phyloP scores from a whole-genome alignment of 2,329 filamentous ascomycete genomes.

The Sarocladiaceae sp. region DNA sequence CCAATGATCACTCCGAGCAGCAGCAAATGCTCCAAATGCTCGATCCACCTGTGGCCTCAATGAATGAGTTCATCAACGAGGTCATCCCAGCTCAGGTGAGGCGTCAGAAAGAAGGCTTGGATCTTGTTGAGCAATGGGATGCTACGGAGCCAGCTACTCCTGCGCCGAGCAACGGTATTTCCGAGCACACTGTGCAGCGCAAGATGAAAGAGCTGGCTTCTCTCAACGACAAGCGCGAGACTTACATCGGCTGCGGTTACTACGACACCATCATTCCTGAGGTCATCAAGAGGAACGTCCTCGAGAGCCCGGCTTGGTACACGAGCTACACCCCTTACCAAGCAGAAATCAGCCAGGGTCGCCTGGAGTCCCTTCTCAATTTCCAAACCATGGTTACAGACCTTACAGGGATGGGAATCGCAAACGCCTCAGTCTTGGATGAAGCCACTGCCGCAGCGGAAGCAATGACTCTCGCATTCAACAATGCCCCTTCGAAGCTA shows the following conservation, averaged over 20 bases:
- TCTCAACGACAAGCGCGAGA: conserved; percentile 44
- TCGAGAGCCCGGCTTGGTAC: conserved; percentile 95
- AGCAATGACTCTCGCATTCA: conserved; percentile 90
- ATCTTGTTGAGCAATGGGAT: conserved; percentile 25
- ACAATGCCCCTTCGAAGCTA: conserved; percentile 59
- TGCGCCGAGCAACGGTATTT: conserved; percentile 19
- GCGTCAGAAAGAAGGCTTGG: conserved; percentile 20
- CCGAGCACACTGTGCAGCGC: conserved; percentile 24
- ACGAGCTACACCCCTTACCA: conserved; percentile 98
- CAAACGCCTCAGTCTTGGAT: conserved; percentile 87
- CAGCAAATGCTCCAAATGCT: conserved; percentile 69
- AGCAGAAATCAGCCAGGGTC: conserved; percentile 93
- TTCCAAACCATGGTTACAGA: conserved; percentile 95
- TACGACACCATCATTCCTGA: conserved; percentile 80
- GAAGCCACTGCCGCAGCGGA: conserved; percentile 91
- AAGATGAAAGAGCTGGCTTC: conserved; percentile 48
- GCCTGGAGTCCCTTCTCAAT: conserved; percentile 87
- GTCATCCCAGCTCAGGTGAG: conserved; percentile 74
- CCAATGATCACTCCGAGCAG: conserved; percentile 56
- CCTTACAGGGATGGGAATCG: conserved; percentile 78
- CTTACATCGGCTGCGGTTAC: conserved; percentile 84
- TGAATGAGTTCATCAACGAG: conserved; percentile 81
- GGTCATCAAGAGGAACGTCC: conserved; percentile 87
- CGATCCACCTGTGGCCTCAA: conserved; percentile 65
- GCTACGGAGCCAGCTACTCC: conserved; percentile 17